Conservation (phyloP, 257 asterid genomes). For the Nicotiana knightiana region DNA sequence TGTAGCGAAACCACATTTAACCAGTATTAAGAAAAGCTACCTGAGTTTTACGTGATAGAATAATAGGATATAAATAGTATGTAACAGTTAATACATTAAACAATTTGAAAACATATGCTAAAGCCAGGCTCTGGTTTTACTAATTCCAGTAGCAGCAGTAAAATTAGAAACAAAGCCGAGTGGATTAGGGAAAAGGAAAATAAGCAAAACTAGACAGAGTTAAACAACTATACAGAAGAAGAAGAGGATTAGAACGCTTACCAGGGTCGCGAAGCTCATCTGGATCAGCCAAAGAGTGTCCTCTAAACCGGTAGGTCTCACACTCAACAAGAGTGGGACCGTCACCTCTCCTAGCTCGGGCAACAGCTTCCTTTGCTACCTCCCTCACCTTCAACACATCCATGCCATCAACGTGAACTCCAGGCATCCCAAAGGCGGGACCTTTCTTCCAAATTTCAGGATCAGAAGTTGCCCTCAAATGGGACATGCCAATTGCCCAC, state of each 20-base stretch:
- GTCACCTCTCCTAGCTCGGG: constrained; percentile 90
- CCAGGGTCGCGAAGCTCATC: constrained; percentile 99
- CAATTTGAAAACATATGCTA: background rate
- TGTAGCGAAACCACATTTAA: background rate
- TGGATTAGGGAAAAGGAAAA: background rate
- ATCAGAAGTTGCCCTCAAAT: constrained; percentile 93
- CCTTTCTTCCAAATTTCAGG: constrained; percentile 98
- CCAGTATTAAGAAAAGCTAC: background rate
- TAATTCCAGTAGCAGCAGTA: background rate
- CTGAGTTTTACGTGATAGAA: background rate
- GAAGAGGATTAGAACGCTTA: constrained; percentile 19
- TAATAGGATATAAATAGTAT: background rate
- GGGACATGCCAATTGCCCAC: constrained; percentile 99
- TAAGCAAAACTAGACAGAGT: background rate
- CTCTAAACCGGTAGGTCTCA: constrained; percentile 94
- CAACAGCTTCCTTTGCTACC: constrained; percentile 88
- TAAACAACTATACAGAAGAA: background rate
- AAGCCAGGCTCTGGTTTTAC: background rate
- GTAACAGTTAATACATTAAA: background rate
- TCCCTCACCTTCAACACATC: constrained; percentile 97
- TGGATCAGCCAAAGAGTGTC: constrained; percentile 99
- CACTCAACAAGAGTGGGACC: constrained; percentile 97
- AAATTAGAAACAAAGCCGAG: background rate
- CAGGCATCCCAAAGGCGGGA: constrained; percentile 99
- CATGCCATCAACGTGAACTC: constrained; percentile 97